Base-by-base conservation (phyloP, 1,284 basidiomycete genomes). In the Xerocomus amazonicus region DNA sequence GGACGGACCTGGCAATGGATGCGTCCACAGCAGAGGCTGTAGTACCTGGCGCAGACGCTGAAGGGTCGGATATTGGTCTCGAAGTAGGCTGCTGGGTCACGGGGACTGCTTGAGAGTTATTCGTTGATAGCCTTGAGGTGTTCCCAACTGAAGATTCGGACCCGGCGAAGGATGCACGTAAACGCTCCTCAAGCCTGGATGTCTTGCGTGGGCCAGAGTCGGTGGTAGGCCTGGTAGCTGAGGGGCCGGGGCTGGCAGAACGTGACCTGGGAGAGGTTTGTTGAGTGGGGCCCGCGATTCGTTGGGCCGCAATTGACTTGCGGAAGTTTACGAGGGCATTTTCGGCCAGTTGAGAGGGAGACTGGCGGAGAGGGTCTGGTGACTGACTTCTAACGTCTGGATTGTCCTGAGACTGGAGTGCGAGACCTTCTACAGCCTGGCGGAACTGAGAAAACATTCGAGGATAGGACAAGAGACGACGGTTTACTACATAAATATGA, bases 401-500 rank as follows among this genome's bases (percentile, higher is more conserved):
- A 43, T 59, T 39, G 56, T 70, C 67, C 41, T 74, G 72, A 42
- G 70, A 61, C 39, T 67, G 62, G 14, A 67, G 75, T 17, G 78
- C 76, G 39, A 84, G 67, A 39, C 68, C 75, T 59, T 84, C 82
- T 17, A 84, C 78, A 50, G 78, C 79, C 48, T 77, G 78, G 44
- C 76, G 76, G 53, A 84, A 74, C 59, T 85, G 82, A 44, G 79
- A 84, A 58, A 90, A 81, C 79, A 88, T 86, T 50, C 44, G 40
- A 37, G 40, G 35, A n/a, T 29, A 33, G 13, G 42, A 41, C 9
- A 41, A 23, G 19, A 23, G 19, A 23, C 19, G 19, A 23, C 19
- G 19, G 19, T 23, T 23, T 23, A 4, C n/a, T n/a, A n/a, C n/a
- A n/a, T n/a, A n/a, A n/a, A n/a, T n/a, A 23, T 23, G 19, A 23